phyloP scores from a whole-genome alignment of 2,329 filamentous ascomycete genomes.

The Ceratocystis alfenasii region DNA sequence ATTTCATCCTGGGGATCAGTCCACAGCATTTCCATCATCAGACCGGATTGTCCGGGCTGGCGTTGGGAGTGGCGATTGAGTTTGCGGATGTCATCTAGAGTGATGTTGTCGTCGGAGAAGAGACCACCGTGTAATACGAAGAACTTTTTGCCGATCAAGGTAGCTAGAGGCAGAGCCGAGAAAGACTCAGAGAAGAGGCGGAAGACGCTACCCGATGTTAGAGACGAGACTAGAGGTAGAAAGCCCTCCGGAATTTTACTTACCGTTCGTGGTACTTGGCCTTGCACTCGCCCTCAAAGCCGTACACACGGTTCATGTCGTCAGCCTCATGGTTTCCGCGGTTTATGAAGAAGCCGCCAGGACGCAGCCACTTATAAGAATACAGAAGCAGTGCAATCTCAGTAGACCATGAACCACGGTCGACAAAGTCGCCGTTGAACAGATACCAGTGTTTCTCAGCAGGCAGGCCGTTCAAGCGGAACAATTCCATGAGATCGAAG shows the following conservation, averaged over 20 bases:
- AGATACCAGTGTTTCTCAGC: constrained; percentile 82
- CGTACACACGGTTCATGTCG: constrained; percentile 98
- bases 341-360: constrained; percentile 84
- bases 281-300: constrained; percentile 96
- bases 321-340: constrained; percentile 97
- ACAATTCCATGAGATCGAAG: constrained; percentile 93
- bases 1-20: constrained; percentile 82
- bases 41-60: constrained; percentile 80
- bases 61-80: constrained; percentile 80
- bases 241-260: constrained; percentile 18
- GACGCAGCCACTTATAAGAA: constrained; percentile 91
- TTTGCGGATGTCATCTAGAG: constrained; percentile 86
- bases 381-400: constrained; percentile 90
- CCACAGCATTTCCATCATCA: constrained; percentile 99
- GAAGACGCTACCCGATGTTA: constrained; percentile 50
- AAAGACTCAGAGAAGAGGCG: constrained; percentile 98
- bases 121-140: constrained; percentile 88
- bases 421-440: constrained; percentile 98
- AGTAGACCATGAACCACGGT: constrained; percentile 95
- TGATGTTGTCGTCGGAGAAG: constrained; percentile 89
- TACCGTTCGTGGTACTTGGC: constrained; percentile 86
- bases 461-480: constrained; percentile 78
- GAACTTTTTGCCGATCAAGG: constrained; percentile 80
- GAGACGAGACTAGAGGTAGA: not conserved
- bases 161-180: constrained; percentile 83